Percentiles rank a stretch among this genome's conserved stretches.
These are phyloP conservation scores for Solanum ossicruentum DNA, from an alignment of 257 asterid species.

Conservation along the genomic window DNA sequence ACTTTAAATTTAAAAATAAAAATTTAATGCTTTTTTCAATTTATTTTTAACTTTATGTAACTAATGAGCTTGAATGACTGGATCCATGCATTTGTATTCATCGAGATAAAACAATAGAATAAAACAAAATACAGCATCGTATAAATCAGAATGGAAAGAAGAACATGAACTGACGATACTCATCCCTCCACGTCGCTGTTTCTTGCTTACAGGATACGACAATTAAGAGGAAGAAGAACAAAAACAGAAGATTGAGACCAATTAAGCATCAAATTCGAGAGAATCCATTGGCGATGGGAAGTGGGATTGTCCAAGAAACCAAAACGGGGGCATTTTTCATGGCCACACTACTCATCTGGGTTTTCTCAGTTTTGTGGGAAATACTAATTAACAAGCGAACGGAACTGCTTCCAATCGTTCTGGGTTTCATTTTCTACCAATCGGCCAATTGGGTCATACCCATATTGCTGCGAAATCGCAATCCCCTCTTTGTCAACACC, in stretches of 20 bases:
- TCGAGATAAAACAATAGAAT: not conserved
- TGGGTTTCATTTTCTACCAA: constrained; percentile 65
- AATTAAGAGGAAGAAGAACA: not conserved
- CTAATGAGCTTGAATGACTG: too few relatives aligned
- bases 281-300: constrained; percentile 24
- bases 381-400: constrained; percentile 50
- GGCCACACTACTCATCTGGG: constrained; percentile 83
- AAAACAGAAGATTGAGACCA: not conserved
- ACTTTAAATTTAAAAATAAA: too few relatives aligned
- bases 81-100: too few relatives aligned
- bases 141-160: not conserved
- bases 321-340: constrained; percentile 27
- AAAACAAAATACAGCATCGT: not conserved
- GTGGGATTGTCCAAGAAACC: not conserved
- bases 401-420: constrained; percentile 43
- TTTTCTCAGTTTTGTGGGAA: constrained; percentile 58
- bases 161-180: not conserved
- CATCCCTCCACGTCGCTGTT: not conserved
- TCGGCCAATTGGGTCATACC: constrained; percentile 59
- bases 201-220: not conserved
- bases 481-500: constrained; percentile 74
- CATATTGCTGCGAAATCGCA: constrained; percentile 31
- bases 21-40: too few relatives aligned
- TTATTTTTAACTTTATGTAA: too few relatives aligned
- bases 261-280: not conserved